Evolutionary conservation across 495 filamentous ascomycete genomes (phyloP).

Genomic region (Rostrohypoxylon terebratum): DNA sequence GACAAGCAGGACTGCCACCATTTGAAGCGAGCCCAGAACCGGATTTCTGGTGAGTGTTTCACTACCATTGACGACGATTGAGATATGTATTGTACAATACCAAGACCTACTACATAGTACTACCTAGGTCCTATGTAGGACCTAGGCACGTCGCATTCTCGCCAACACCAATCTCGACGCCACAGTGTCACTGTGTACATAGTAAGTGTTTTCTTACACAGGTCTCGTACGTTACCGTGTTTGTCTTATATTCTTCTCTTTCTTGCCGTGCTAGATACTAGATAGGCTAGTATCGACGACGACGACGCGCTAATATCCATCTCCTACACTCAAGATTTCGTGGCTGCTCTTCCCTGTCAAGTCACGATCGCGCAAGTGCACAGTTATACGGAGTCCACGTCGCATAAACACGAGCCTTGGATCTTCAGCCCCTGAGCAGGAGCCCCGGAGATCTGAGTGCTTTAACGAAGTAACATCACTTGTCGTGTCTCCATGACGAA

Average conservation of each 20-base stretch:
- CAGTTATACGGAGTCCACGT: constrained; percentile 33
- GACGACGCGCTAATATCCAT: neutral
- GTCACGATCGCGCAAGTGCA: constrained; percentile 1
- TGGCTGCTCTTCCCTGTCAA: constrained; percentile 3
- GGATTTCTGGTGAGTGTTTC: constrained; percentile 40
- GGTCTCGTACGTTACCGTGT: neutral
- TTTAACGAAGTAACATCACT: constrained; percentile 40
- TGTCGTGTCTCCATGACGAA: constrained; percentile 39
- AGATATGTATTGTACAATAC: too few species aligned
- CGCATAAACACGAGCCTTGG: constrained; percentile 43
- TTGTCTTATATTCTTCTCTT: neutral
- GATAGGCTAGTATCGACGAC: neutral
- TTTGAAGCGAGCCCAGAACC: constrained; percentile 27
- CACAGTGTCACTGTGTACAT: neutral
- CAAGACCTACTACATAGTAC: too few species aligned
- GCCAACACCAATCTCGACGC: neutral
- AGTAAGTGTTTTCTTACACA: constrained; percentile 6
- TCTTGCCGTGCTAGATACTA: neutral
- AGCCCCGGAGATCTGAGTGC: constrained; percentile 30
- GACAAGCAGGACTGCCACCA: constrained; percentile 30
- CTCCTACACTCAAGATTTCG: constrained; percentile 21
- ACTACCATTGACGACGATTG: constrained; percentile 21
- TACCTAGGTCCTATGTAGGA: too few species aligned
- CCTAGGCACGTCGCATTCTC: constrained; percentile 1
- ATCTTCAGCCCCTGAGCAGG: constrained; percentile 44